These are phyloP conservation scores for Pholiota microspora DNA, from an alignment of 768 basidiomycete genomes.

Conservation along the genomic window DNA sequence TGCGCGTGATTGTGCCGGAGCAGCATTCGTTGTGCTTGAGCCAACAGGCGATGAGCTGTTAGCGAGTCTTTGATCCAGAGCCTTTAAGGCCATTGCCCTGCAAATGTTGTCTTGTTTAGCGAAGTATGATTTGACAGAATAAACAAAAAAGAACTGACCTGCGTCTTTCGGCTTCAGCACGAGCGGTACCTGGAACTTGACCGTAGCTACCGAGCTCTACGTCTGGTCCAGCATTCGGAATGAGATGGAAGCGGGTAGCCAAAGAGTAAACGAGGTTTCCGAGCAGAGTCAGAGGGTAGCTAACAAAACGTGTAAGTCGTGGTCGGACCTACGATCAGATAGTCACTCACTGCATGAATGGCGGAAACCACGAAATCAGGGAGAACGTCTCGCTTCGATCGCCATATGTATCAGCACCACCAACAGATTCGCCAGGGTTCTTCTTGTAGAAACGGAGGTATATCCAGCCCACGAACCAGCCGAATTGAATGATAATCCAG, in stretches of 20 bases:
- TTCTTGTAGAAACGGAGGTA: conserved; percentile 98
- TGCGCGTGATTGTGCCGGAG: conserved; percentile 21
- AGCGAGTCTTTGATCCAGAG: conserved; percentile 90
- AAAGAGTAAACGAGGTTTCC: conserved; percentile 67
- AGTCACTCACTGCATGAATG: conserved; percentile 82
- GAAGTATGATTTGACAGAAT: conserved; percentile 5
- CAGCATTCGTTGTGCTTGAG: conserved; percentile 30
- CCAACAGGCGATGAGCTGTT: conserved; percentile 48
- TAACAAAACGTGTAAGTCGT: conserved; percentile 25
- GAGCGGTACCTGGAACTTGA: conserved; percentile 80
- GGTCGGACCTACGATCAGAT: not conserved
- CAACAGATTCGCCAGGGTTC: conserved; percentile 61
- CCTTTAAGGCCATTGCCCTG: conserved; percentile 96
- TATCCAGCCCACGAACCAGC: conserved; percentile 96
- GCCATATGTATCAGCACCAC: conserved; percentile 73
- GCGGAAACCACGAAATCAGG: conserved; percentile 95
- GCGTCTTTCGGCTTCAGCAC: conserved; percentile 95
- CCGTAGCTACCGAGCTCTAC: conserved; percentile 71
- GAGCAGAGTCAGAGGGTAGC: conserved; percentile 67
- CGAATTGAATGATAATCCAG: conserved; percentile 94
- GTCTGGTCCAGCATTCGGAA: conserved; percentile 63
- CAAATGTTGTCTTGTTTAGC: conserved; percentile 6
- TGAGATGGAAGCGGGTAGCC: conserved; percentile 69
- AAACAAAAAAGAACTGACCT: conserved; percentile 50
- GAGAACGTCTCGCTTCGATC: conserved; percentile 97